Evolutionary conservation across 2,329 filamentous ascomycete species (phyloP), one percentile per base, ranked within the genome.

Genomic region (Penicillium thymicola): DNA sequence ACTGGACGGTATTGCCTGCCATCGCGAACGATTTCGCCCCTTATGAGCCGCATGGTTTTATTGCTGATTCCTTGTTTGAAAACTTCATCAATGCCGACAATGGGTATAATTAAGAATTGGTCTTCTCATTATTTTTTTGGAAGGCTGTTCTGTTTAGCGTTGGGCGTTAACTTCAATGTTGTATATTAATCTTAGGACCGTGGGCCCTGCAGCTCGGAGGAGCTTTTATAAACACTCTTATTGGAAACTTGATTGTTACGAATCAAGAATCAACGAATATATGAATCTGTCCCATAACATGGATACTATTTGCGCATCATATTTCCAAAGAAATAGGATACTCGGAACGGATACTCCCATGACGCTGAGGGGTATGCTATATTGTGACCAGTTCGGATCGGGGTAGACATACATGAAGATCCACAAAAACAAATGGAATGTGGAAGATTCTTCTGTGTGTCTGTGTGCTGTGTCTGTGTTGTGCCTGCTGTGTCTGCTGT

Each of bases 71-170:
- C 8, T 14, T 58, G 28, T 58, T 58, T 25, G 55, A 55, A 5
- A 36, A 58, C 11, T 58, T 55, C 6, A 55, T 58, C 16, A 27
- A 57, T 34, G 25, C 40, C 2, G 45, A 54, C 11, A 55, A 50
- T 21, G 45, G 49, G n/a, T 55, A 37, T 23, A 34, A 6, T 7
- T 27, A 27, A 27, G 7, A n/a, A 14, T 14, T 36, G 3, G 8
- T 8, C 14, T n/a, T 23, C 10, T 16, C 4, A 11, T 42, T 25
- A 23, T 27, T 41, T 25, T 11, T 21, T 21, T 21, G 25, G 25
- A 18, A 10, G 18, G 9, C 2, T 34, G 34, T 44, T 43, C 10
- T 21, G 16, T 45, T 46, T 41, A 51, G 38, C 41, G 41, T 16
- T 50, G 42, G 36, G 38, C 21, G 23, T 44, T 21, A 18, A 38